phyloP scores from a whole-genome alignment of 805 yeast genomes.

The Starmerella gropengiesseri region DNA sequence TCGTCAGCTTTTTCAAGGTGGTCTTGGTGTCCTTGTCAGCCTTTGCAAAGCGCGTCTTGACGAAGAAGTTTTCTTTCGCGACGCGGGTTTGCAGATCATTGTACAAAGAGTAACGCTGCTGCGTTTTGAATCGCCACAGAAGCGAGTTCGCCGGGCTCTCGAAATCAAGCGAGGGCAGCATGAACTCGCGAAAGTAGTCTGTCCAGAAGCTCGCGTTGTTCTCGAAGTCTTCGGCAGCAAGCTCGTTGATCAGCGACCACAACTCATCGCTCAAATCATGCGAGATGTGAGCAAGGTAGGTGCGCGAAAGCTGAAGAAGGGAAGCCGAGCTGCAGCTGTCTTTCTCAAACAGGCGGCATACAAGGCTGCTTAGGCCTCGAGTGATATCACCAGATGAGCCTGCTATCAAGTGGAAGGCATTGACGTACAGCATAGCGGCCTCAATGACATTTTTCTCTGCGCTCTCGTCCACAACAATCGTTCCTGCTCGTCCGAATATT shows the following conservation, averaged over 20 bases:
- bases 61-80: conserved; percentile 11
- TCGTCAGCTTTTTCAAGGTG: conserved; percentile 17
- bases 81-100: conserved; percentile 14
- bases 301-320: neutral
- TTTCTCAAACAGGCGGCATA: neutral
- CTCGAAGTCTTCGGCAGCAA: neutral
- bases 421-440: neutral
- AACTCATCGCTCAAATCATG: conserved; percentile 10
- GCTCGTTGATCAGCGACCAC: conserved; percentile 4
- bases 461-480: too few relatives aligned
- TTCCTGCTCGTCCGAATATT: neutral
- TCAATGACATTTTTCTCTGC: neutral
- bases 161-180: conserved; percentile 19
- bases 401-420: neutral
- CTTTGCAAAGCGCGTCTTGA: conserved; percentile 12
- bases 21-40: conserved; percentile 19
- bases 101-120: conserved; percentile 13
- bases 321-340: neutral
- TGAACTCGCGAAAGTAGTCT: conserved; percentile 10
- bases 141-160: neutral
- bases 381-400: conserved; percentile 3
- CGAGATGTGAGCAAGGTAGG: neutral
- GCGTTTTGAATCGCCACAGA: conserved; percentile 2
- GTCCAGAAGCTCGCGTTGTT: neutral
- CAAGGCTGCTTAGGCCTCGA: conserved; percentile 2